A percentile compares a stretch with the other conserved stretches of the same genome.
Evolutionary conservation across 2,329 filamentous ascomycete genomes (phyloP).

Genomic region (Arthrobotrys pseudoclavata): DNA sequence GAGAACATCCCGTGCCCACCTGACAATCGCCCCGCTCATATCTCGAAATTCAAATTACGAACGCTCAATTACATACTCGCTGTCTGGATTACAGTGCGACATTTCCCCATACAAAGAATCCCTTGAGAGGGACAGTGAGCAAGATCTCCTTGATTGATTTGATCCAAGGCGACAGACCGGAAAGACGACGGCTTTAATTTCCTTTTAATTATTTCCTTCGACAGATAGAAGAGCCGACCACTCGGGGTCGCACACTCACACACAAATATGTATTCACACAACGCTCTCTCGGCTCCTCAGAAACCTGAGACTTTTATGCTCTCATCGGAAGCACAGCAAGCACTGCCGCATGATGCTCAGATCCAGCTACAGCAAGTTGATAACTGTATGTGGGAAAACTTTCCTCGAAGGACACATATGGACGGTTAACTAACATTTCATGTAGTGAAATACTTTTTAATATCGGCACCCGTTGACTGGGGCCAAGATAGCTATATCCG

Average conservation of each 20-base stretch:
- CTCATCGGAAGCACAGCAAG: constrained; percentile 96
- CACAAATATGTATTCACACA: constrained; percentile 80
- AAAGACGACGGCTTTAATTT: constrained; percentile 50
- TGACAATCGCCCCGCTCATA: constrained; percentile 29
- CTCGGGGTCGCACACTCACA: constrained; percentile 57
- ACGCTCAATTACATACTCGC: constrained; percentile 37
- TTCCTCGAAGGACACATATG: background rate
- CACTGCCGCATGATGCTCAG: constrained; percentile 93
- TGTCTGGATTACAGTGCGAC: constrained; percentile 59
- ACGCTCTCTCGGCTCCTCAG: constrained; percentile 89
- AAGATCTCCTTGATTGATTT: constrained; percentile 58
- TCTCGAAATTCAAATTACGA: constrained; percentile 42
- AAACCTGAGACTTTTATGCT: constrained; percentile 99
- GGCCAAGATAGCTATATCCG: constrained; percentile 95
- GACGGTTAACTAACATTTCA: constrained; percentile 33
- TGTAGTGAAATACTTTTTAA: constrained; percentile 98
- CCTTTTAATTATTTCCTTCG: constrained; percentile 44
- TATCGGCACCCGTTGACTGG: constrained; percentile 98
- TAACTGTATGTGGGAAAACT: constrained; percentile 77
- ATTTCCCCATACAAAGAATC: constrained; percentile 35
- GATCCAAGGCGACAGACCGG: constrained; percentile 52
- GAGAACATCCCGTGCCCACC: constrained; percentile 46
- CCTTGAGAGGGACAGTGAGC: constrained; percentile 58
- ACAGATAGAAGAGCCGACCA: constrained; percentile 52
- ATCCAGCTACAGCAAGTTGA: constrained; percentile 98